Evolutionary conservation across 805 yeast species (phyloP), one percentile per base, ranked within the genome.

Genomic region (Naumovozyma dairenensis): DNA sequence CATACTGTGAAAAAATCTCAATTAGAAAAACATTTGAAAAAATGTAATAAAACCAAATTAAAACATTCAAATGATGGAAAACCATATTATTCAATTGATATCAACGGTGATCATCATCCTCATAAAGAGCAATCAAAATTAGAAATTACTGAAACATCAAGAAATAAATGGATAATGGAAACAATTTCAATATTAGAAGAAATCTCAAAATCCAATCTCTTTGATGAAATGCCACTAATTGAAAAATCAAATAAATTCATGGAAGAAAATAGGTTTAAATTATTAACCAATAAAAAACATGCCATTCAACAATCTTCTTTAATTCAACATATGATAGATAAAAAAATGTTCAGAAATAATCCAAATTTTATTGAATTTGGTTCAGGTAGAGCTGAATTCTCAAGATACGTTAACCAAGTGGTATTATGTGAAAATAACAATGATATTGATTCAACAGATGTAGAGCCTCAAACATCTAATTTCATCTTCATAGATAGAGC

Each of bases 371-470:
- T 80, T 19, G 96, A 86, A 56, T 85, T 84, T 63, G 96, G 96
- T 1, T 82, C 94, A 54, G 96, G 96, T 0, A 71, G 87, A 42
- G 94, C 83, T 2, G 96, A 87, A 51, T 65, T 86, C 16, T 70
- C 86, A 1, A 58, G 94, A 37, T 80, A 74, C 46, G 60, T 82
- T 9, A 66, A 54, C 33, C 48, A 55, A 21, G 43, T 42, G 6
- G 24, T 33, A 16, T 29, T 14, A 6, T 8, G 21, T 35, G 17
- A 19, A 19, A 21, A 20, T 10, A 7, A 4, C 28, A 16, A 21
- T 10, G 18, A 17, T 13, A n/a, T 15, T 4, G 3, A 13, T 2
- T 13, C 18, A 18, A 14, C 12, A 16, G 12, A 10, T 14, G 19
- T 20, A 10, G n/a, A 20, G 10, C 25, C 13, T 4, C 13, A 17